Base-by-base conservation (phyloP, 1,284 basidiomycete genomes). In the Mycena sp. region DNA sequence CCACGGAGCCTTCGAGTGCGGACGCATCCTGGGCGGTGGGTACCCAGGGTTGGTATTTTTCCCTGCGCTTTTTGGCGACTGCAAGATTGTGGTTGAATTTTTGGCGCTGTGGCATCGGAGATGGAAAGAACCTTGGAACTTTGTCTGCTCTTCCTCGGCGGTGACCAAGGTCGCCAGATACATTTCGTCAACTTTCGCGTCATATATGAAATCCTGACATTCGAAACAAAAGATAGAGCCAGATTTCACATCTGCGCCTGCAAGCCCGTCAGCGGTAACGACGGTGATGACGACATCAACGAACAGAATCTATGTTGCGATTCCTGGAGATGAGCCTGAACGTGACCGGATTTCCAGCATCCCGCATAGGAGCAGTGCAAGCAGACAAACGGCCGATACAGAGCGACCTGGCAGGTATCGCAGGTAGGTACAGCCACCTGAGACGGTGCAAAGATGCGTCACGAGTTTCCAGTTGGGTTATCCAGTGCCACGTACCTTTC, bases 331-430 rank as follows among this genome's bases (percentile, higher is more conserved):
- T 92, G 92, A 3, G 73, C 76, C 6, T 78, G 72, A 44, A 85
- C 79, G 72, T 90, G 92, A 19, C 79, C 81, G 51, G 78, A 80
- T 19, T 73, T 68, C 92, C 89, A 92, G 70, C 94, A 96, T 7
- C 91, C 93, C 26, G 87, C 81, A 71, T 84, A 92, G 5, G 85
- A 72, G 72, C 94, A 96, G n/a, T 90, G 85, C 11, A 95, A 78
- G 70, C 94, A 96, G 9, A 87, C 87, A 74, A 91, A 90, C 1
- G 93, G 92, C n/a, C 92, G 81, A 3, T 86, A 78, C 21, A 94
- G 79, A 0, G 87, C 72, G 0, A 82, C 61, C 5, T 80, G 74
- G 72, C 94, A 96, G 9, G 81, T 83, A 11, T 83, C 83, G 72
- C 94, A 95, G 7, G 81, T 76, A 10, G 93, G 92, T 14, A 76